Evolutionary conservation across 768 basidiomycete genomes (phyloP).

Genomic region (Pleurotus sapidus): DNA sequence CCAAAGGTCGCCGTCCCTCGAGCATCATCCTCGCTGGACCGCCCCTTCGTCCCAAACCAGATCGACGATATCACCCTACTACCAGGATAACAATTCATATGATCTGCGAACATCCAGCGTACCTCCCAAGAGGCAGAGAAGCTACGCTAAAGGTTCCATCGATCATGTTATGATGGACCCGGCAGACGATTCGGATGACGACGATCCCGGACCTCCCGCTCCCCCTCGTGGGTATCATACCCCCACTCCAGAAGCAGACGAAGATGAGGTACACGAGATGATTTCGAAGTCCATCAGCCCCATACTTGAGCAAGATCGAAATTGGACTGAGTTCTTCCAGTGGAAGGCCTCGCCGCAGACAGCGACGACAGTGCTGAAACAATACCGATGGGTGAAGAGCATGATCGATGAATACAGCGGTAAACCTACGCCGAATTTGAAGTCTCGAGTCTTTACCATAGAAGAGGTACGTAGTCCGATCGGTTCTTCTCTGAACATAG

Average conservation of each 20-base stretch:
- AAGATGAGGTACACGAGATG: conserved; percentile 36
- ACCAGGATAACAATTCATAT: neutral
- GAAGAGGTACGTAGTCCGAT: conserved; percentile 36
- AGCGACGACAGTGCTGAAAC: conserved; percentile 38
- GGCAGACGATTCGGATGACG: neutral
- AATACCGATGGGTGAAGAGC: conserved; percentile 51
- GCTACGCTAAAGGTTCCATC: conserved; percentile 1
- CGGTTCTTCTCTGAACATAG: neutral
- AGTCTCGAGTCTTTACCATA: conserved; percentile 30
- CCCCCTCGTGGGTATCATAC: conserved; percentile 23
- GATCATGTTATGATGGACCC: neutral
- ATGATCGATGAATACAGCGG: conserved; percentile 46
- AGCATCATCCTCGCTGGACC: conserved; percentile 1
- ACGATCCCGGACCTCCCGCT: conserved; percentile 1
- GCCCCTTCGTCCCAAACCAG: neutral
- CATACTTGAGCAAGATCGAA: conserved; percentile 39
- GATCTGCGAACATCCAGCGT: neutral
- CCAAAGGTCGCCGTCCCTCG: neutral
- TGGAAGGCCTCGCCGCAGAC: conserved; percentile 33
- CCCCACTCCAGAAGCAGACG: conserved; percentile 28
- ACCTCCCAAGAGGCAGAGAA: conserved; percentile 5
- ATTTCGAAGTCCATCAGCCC: conserved; percentile 42
- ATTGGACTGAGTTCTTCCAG: conserved; percentile 44
- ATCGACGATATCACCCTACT: neutral
- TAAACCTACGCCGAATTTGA: conserved; percentile 34